A percentile compares a stretch with the other conserved stretches of the same genome.
Evolutionary conservation across 106 monocot species (phyloP).

Genomic region (Gastrodia elata): DNA sequence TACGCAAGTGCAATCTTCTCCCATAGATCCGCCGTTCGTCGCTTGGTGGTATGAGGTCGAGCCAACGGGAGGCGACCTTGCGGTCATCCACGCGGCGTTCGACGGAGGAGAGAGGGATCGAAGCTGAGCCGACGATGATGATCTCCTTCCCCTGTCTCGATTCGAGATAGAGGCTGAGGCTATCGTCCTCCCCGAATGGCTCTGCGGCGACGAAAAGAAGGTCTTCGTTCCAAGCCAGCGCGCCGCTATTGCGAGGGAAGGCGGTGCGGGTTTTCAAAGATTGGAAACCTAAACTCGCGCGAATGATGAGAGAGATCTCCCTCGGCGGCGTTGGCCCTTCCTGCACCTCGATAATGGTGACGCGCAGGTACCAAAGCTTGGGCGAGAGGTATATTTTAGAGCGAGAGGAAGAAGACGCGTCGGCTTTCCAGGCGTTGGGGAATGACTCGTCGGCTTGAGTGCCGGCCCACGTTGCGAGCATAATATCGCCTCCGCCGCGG

Average conservation of each 20-base stretch:
- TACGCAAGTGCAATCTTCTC: conserved; percentile 65
- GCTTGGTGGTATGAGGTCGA: conserved; percentile 32
- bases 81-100: conserved; percentile 86
- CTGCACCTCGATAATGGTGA: conserved; percentile 65
- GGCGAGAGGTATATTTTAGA: conserved; percentile 85
- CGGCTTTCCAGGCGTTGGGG: conserved; percentile 49
- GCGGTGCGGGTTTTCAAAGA: conserved; percentile 33
- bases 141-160: conserved; percentile 43
- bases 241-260: conserved; percentile 33
- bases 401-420: conserved; percentile 17
- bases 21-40: conserved; percentile 2
- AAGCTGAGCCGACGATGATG: conserved; percentile 30
- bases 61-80: conserved; percentile 61
- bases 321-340: conserved; percentile 24
- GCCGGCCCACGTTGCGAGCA: conserved; percentile 85
- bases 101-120: conserved; percentile 42
- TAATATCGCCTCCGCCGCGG: conserved; percentile 52
- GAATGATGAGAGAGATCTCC: conserved; percentile 31
- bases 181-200: conserved; percentile 58
- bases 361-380: conserved; percentile 86
- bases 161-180: conserved; percentile 44
- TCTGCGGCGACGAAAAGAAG: conserved; percentile 72
- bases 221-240: conserved; percentile 78
- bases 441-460: conserved; percentile 88
- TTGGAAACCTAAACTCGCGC: conserved; percentile 58